phyloP scores from a whole-genome alignment of 225 moss, liverwort and hornwort genomes.

The Rhytidiadelphus loreus region DNA sequence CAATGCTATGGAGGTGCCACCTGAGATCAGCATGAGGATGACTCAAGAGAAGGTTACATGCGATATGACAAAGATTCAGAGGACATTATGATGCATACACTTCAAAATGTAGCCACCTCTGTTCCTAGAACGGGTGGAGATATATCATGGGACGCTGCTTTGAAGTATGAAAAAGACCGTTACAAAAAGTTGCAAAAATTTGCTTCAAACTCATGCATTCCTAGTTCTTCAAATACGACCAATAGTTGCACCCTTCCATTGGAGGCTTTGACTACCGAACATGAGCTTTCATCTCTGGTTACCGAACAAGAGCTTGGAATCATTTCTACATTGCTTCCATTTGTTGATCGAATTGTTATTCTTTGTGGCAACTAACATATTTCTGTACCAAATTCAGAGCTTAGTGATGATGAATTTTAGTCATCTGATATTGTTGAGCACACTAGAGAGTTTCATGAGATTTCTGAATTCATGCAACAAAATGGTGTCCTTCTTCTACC shows the following conservation, averaged over 20 bases:
- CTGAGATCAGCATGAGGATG: not conserved
- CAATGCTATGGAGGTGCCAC: not conserved
- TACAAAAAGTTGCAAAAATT: not conserved
- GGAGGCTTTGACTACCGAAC: rapidly evolving
- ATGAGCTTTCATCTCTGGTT: not conserved
- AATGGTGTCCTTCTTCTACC: not conserved
- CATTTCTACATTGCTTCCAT: not conserved
- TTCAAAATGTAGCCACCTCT: not conserved
- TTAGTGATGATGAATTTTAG: too few species aligned
- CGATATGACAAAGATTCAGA: not conserved
- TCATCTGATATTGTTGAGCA: too few species aligned
- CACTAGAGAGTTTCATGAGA: too few species aligned
- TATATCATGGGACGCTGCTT: not conserved
- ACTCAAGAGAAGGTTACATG: not conserved
- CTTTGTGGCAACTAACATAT: too few species aligned
- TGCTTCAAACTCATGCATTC: not conserved
- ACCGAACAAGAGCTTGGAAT: not conserved
- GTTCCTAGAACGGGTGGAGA: rapidly evolving
- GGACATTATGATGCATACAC: not conserved
- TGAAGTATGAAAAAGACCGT: not conserved
- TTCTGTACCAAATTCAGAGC: too few species aligned
- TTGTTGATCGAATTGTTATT: too few species aligned
- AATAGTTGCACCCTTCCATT: not conserved
- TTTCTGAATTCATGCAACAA: too few species aligned
- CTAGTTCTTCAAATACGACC: not conserved